Evolutionary conservation across 2,329 filamentous ascomycete species (phyloP).

Genomic region (Orbilia quercus): DNA sequence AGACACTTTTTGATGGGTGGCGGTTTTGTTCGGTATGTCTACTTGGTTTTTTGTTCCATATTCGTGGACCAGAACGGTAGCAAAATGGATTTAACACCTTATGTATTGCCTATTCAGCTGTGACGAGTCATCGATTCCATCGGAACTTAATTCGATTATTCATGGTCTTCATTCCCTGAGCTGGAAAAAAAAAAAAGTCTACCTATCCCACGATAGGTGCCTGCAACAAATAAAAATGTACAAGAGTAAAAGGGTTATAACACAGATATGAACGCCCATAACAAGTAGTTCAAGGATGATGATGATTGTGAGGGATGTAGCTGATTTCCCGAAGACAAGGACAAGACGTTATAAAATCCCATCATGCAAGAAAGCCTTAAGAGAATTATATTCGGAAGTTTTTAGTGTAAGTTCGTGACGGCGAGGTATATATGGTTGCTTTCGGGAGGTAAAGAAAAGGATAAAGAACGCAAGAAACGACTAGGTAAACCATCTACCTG

Average conservation of each 20-base stretch:
- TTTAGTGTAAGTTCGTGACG: conserved; percentile 15
- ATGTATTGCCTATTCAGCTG: too few species aligned
- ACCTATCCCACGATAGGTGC: conserved; percentile 44
- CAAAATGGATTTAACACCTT: too few species aligned
- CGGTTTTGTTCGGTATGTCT: too few species aligned
- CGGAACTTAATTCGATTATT: conserved; percentile 55
- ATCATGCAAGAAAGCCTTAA: conserved; percentile 13
- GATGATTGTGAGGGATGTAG: conserved; percentile 17
- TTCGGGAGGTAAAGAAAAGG: conserved; percentile 12
- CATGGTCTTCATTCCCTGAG: conserved; percentile 54
- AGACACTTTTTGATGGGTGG: too few species aligned
- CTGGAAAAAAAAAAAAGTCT: conserved; percentile 54
- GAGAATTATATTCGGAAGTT: conserved; percentile 41
- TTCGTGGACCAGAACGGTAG: too few species aligned
- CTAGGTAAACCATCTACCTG: conserved; percentile 74
- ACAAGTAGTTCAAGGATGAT: conserved; percentile 45
- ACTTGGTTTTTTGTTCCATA: too few species aligned
- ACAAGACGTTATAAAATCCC: neutral
- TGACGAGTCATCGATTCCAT: conserved; percentile 33
- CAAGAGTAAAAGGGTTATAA: conserved; percentile 55
- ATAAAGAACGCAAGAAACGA: conserved; percentile 23
- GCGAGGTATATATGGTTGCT: conserved; percentile 40
- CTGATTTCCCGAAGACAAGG: conserved; percentile 2
- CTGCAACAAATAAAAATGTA: conserved; percentile 51
- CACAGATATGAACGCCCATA: conserved; percentile 57